Conservation (phyloP, 148 eudicot genomes). For the Arbutus unedo region DNA sequence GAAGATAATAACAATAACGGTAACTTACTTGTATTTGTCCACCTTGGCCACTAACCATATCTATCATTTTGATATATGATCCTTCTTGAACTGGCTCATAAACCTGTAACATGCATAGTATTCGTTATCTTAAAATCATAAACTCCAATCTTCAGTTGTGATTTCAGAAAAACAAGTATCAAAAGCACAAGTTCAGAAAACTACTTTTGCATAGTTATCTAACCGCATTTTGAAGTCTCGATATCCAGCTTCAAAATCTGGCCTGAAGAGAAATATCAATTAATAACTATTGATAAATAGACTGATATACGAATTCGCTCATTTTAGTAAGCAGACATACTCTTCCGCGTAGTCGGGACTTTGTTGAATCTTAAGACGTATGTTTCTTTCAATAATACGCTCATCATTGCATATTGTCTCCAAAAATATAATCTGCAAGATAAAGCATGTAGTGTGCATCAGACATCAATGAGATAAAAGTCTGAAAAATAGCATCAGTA, state of each 20-base stretch:
- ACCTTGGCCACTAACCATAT: conserved; percentile 91
- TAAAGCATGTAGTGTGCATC: conserved; percentile 6
- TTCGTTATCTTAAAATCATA: neutral
- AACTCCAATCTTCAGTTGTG: neutral
- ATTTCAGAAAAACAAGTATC: conserved; percentile 4
- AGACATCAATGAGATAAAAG: neutral
- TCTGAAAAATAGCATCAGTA: neutral
- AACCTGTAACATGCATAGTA: conserved; percentile 40
- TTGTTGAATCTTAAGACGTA: conserved; percentile 97
- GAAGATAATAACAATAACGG: conserved; percentile 7
- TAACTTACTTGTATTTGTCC: conserved; percentile 90
- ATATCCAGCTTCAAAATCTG: conserved; percentile 98
- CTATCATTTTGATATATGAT: conserved; percentile 96
- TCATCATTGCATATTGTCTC: conserved; percentile 86
- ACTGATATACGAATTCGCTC: neutral
- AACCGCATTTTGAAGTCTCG: conserved; percentile 82
- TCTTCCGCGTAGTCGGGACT: conserved; percentile 99
- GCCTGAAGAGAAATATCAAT: conserved; percentile 45
- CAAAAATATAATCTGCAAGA: conserved; percentile 78
- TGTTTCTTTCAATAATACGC: conserved; percentile 83
- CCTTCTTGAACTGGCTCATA: conserved; percentile 99
- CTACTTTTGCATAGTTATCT: conserved; percentile 88
- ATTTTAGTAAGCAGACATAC: conserved; percentile 40
- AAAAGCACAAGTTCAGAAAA: conserved; percentile 20
- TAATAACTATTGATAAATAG: conserved; percentile 13